Base-by-base conservation (phyloP, 2,329 filamentous ascomycete genomes). In the Ophiostoma perfectum region DNA sequence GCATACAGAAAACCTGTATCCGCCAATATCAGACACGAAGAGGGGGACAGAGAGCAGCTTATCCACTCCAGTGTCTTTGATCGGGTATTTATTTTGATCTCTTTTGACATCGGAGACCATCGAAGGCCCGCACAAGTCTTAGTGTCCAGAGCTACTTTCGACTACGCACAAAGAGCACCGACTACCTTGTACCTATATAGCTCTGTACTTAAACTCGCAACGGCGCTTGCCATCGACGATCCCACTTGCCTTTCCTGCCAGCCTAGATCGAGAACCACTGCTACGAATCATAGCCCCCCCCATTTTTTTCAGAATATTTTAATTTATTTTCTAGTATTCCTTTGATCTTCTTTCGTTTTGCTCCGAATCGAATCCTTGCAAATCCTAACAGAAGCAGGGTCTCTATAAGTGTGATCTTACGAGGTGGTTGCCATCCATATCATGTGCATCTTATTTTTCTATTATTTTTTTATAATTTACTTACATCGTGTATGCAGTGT, bases 201-300 rank as follows among this genome's bases (percentile, higher is more conserved):
- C 49, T n/a, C 18, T 55, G n/a, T 27, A 55, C 49, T 27, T 9
- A 9, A 18, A 18, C 49, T 27, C 9, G 18, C 49, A 55, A 14
- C 49, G 49, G n/a, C 18, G 4, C 49, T 55, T 9, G 14, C n/a
- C 49, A 55, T 55, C 49, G 49, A 55, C 60, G 60, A 63, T 63
- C 60, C 63, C 18, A 18, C 8, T 36, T 27, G 1, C 36, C 38
- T n/a, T n/a, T 8, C 14, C 38, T 4, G 39, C 12, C 16, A 52
- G 8, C 38, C 16, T 18, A 52, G 52, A 66, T 38, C 60, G 60
- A 63, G 39, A 63, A 42, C 18, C 11, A 12, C 14, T 42, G 38
- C 60, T 14, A 18, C 60, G 1, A 63, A 63, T 44, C 60, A 42
- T 7, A 55, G 49, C 18, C 18, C 49, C 47, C 1, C 16, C 7